Conservation (phyloP, 169 alveolate species). For the Eimeria nieschulzi region DNA sequence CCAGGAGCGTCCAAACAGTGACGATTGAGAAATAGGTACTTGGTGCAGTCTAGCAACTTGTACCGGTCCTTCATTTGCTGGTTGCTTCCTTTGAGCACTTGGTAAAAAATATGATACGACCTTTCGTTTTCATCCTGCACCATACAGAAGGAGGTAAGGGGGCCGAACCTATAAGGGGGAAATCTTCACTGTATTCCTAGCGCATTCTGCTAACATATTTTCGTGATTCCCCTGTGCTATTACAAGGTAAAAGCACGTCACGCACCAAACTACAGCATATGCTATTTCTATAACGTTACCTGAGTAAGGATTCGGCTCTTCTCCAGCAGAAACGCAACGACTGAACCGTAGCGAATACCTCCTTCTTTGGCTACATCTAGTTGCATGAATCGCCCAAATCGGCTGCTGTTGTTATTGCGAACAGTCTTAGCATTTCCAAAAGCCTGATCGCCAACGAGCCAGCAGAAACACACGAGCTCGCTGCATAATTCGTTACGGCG, state of each 20-base stretch:
- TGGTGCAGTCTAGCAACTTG: constrained; percentile 82
- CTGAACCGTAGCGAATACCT: constrained; percentile 92
- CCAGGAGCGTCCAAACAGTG: constrained; percentile 89
- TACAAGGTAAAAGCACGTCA: neutral
- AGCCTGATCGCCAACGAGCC: constrained; percentile 95
- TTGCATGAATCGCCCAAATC: constrained; percentile 98
- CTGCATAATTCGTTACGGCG: no score
- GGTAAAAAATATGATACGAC: constrained; percentile 97
- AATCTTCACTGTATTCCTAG: neutral
- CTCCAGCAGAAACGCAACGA: constrained; percentile 95
- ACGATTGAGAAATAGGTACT: constrained; percentile 87
- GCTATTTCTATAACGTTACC: constrained; percentile 57
- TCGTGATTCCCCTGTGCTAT: neutral
- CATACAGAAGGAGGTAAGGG: neutral
- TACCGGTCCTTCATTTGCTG: constrained; percentile 83
- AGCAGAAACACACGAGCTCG: constrained; percentile 91
- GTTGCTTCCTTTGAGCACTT: constrained; percentile 91
- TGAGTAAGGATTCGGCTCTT: constrained; percentile 96
- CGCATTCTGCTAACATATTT: neutral
- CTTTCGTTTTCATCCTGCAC: constrained; percentile 88
- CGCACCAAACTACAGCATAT: neutral
- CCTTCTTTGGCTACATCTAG: constrained; percentile 88
- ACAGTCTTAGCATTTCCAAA: constrained; percentile 99
- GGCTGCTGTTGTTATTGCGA: constrained; percentile 96
- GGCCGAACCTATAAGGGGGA: neutral